These are phyloP conservation scores for Aspergillus pseudonomiae DNA, from an alignment of 2,329 filamentous ascomycete genomes.

Conservation along the genomic window DNA sequence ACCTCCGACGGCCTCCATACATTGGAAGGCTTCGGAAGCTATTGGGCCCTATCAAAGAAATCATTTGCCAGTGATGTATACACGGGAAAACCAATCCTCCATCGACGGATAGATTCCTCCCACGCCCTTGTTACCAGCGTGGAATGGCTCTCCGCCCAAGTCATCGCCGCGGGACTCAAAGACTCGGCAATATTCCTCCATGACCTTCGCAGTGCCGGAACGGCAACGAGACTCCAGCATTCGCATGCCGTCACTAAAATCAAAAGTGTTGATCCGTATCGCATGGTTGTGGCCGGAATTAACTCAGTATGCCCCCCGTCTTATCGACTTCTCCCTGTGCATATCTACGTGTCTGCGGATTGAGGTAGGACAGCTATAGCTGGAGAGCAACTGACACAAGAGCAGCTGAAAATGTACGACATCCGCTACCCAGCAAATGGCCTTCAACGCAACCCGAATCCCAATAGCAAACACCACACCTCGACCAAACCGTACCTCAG, in stretches of 20 bases:
- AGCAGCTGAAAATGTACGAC: constrained; percentile 47
- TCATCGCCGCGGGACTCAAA: constrained; percentile 40
- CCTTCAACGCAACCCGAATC: constrained; percentile 31
- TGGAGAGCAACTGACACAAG: background rate
- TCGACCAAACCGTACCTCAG: constrained; percentile 40
- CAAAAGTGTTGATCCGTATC: constrained; percentile 39
- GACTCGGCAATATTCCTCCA: constrained; percentile 39
- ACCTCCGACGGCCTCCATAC: constrained; percentile 41
- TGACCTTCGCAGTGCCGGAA: constrained; percentile 39
- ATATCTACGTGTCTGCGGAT: background rate
- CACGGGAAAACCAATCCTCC: constrained; percentile 18
- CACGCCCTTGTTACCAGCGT: constrained; percentile 36
- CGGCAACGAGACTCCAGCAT: constrained; percentile 38
- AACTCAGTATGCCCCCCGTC: constrained; percentile 29
- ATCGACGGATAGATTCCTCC: constrained; percentile 26
- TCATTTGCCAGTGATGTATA: constrained; percentile 25
- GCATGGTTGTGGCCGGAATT: constrained; percentile 38
- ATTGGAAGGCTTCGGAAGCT: constrained; percentile 30
- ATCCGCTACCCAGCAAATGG: constrained; percentile 38
- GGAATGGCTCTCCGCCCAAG: constrained; percentile 41
- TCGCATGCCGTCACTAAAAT: constrained; percentile 37
- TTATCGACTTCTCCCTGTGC: background rate
- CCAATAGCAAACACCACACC: constrained; percentile 29
- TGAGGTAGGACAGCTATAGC: background rate
- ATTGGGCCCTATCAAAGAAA: constrained; percentile 35